Evolutionary conservation across 768 basidiomycete species (phyloP).

Genomic region (Pleurotus ostreatus): DNA sequence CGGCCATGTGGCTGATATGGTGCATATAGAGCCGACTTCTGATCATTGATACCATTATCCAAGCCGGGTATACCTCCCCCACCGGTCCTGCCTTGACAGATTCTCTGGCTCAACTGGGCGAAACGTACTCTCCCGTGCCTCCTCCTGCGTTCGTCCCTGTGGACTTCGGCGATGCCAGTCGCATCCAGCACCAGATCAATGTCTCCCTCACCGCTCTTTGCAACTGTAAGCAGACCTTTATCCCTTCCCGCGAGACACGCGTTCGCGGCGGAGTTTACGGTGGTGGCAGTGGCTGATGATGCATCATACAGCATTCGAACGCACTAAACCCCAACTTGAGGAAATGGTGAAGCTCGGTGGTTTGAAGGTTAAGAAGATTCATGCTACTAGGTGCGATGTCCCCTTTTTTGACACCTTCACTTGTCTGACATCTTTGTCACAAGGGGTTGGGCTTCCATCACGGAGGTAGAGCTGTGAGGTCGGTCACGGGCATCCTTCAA

Average conservation of each 20-base stretch:
- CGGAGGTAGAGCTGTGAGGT: slow-evolving; percentile 23
- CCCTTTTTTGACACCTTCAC: neutral
- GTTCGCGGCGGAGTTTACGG: too few species aligned
- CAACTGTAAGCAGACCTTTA: slow-evolving; percentile 21
- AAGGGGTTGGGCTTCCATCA: slow-evolving; percentile 35
- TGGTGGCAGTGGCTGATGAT: neutral
- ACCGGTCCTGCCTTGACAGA: slow-evolving; percentile 23
- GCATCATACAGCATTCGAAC: slow-evolving; percentile 26
- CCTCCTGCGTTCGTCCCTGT: slow-evolving; percentile 31
- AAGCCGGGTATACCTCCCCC: slow-evolving; percentile 26
- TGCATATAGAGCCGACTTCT: slow-evolving; percentile 28
- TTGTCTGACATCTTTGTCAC: neutral
- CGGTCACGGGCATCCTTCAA: too few species aligned
- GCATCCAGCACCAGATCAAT: slow-evolving; percentile 32
- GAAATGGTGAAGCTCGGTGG: slow-evolving; percentile 33
- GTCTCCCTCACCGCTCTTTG: slow-evolving; percentile 31
- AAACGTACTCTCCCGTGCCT: slow-evolving; percentile 27
- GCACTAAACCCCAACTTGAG: slow-evolving; percentile 30
- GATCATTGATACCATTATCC: slow-evolving; percentile 32
- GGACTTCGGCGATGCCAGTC: slow-evolving; percentile 34
- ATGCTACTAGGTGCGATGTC: slow-evolving; percentile 30
- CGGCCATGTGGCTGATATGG: neutral
- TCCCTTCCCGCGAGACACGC: too few species aligned
- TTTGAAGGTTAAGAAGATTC: slow-evolving; percentile 31
- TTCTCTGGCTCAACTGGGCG: slow-evolving; percentile 23